Base-by-base conservation (phyloP, 116 monocot genomes). In the Trichopus zeylanicus region DNA sequence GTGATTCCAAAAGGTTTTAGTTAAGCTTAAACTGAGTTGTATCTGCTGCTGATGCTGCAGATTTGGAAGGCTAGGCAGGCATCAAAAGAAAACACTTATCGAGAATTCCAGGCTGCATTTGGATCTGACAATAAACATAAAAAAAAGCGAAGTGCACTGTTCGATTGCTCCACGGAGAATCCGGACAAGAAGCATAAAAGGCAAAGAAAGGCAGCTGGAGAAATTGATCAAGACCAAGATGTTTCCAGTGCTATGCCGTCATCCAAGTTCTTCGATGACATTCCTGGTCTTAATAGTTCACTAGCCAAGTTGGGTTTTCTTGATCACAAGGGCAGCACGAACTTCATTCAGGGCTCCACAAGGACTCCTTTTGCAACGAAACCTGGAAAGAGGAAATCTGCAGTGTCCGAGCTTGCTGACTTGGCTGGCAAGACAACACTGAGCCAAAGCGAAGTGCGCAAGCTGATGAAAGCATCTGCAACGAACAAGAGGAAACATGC, bases 51-150 rank as follows among this genome's bases (percentile, higher is more conserved):
- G 31, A 33, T 56, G 13, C 6, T 73, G 64, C 70, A 94, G 94
- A 42, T 90, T 73, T 76, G 95, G 95, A 95, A 74, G 56, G 60
- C 60, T 38, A 78, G 76, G 10, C 90, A 74, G 64, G 60, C 65
- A 37, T 60, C 83, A 46, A 95, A 84, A 79, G 90, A 78, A 59
- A 46, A 42, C 21, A 57, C 80, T 2, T 81, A 79, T 35, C 75
- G 58, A 53, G 86, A 95, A 38, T 95, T 86, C 57, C 77, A 80
- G 29, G 55, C 73, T 28, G 25, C 62, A 38, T 89, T 93, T 65
- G 86, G 82, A 21, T 82, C 74, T 26, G 67, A 56, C 26, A 46
- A n/a, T n/a, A n/a, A n/a, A 27, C 46, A 75, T 35, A 7, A 25
- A 22, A 3, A 49, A 29, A 63, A 56, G 13, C 59, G 60, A 33